Conservation (phyloP, 176 grass and related monocot genomes). For the Musa itinerans region DNA sequence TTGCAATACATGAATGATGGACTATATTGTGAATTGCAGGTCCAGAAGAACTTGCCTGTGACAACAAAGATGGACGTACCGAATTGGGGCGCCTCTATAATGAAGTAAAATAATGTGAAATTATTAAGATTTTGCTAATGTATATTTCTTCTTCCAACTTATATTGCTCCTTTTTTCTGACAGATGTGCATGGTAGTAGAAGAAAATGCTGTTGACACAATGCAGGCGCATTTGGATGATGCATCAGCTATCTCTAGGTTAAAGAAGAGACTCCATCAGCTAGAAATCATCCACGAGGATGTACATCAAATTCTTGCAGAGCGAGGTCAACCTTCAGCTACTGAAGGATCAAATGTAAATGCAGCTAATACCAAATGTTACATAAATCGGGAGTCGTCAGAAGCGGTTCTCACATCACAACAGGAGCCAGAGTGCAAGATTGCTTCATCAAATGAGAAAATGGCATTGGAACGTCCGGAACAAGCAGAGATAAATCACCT, state of each 20-base stretch:
- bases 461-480: no score
- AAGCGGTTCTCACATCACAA: background rate
- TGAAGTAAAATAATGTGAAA: conserved; percentile 34
- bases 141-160: background rate
- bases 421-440: background rate
- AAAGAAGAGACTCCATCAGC: conserved; percentile 38
- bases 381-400: background rate
- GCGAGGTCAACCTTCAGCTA: conserved; percentile 16
- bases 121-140: background rate
- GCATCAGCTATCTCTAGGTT: conserved; percentile 39
- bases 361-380: background rate
- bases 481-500: no score
- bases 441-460: background rate
- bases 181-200: conserved; percentile 79
- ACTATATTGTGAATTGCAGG: conserved; percentile 38
- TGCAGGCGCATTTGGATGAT: conserved; percentile 59
- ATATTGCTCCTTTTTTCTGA: conserved; percentile 10
- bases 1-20: background rate
- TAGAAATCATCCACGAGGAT: conserved; percentile 47
- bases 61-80: conserved; percentile 27
- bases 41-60: conserved; percentile 29
- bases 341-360: background rate
- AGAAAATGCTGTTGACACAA: conserved; percentile 34
- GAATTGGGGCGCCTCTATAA: conserved; percentile 70
- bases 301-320: conserved; percentile 30